phyloP scores from a whole-genome alignment of 2,329 filamentous ascomycete species.

The Ramularia collo-cygni region DNA sequence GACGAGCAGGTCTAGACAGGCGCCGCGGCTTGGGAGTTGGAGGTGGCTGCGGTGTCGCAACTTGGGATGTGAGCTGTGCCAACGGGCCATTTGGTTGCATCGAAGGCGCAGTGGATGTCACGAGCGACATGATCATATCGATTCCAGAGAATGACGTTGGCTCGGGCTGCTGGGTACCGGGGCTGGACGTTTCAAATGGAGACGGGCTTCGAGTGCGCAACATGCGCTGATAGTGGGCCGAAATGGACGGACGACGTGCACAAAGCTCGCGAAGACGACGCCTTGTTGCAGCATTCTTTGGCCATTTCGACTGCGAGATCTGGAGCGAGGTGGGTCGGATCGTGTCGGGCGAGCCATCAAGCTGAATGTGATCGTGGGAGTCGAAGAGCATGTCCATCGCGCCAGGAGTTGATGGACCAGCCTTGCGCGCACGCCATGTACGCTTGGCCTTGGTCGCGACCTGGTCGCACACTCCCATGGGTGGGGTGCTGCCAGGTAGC shows the following conservation, averaged over 20 bases:
- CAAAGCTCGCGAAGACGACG: slow-evolving; percentile 53
- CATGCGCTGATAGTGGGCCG: slow-evolving; percentile 58
- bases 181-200: slow-evolving; percentile 41
- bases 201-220: slow-evolving; percentile 55
- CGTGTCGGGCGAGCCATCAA: slow-evolving; percentile 38
- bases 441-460: slow-evolving; percentile 56
- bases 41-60: slow-evolving; percentile 10
- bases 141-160: slow-evolving; percentile 39
- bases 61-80: slow-evolving; percentile 37
- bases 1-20: slow-evolving; percentile 19
- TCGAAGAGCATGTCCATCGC: slow-evolving; percentile 23
- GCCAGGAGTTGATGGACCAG: slow-evolving; percentile 19
- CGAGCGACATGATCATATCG: slow-evolving; percentile 46
- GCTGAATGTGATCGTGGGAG: slow-evolving; percentile 16
- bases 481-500: slow-evolving; percentile 56
- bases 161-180: slow-evolving; percentile 25
- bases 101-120: slow-evolving; percentile 44
- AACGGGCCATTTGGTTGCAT: slow-evolving; percentile 46
- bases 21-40: slow-evolving; percentile 27
- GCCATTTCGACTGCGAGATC: slow-evolving; percentile 42
- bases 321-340: slow-evolving; percentile 33
- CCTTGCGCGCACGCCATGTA: slow-evolving; percentile 49
- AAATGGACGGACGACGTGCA: slow-evolving; percentile 54
- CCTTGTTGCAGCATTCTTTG: slow-evolving; percentile 53
- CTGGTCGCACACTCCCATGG: slow-evolving; percentile 57